phyloP scores from a whole-genome alignment of 805 yeast species.

The Candida endomychidarum region DNA sequence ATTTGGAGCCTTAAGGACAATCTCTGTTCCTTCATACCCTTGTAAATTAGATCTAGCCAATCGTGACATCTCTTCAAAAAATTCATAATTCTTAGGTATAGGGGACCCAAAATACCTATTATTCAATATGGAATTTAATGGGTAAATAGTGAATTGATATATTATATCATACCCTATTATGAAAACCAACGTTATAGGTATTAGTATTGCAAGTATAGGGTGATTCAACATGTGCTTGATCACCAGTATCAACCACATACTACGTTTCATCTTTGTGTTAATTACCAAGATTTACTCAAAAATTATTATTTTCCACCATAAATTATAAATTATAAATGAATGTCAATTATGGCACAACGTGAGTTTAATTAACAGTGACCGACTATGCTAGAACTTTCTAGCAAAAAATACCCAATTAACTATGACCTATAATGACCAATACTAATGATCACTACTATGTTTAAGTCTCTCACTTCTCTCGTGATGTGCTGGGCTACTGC shows the following conservation, averaged over 20 bases:
- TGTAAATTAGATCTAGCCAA: background rate
- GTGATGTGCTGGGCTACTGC: background rate
- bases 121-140: slow-evolving; percentile 3
- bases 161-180: slow-evolving; percentile 33
- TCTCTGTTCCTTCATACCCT: slow-evolving; percentile 3
- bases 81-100: background rate
- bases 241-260: slow-evolving; percentile 3
- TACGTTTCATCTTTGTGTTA: slow-evolving; percentile 2
- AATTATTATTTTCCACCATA: no score
- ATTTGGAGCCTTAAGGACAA: slow-evolving; percentile 7
- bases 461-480: background rate
- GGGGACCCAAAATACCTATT: slow-evolving; percentile 3
- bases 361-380: background rate
- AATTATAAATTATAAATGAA: background rate
- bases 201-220: slow-evolving; percentile 29
- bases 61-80: slow-evolving; percentile 1
- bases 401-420: no score
- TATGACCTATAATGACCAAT: background rate
- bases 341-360: slow-evolving; percentile 4
- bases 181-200: slow-evolving; percentile 33
- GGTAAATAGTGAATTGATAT: slow-evolving; percentile 32
- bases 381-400: slow-evolving; percentile 3
- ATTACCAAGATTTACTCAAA: no score
- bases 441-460: no score
- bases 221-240: slow-evolving; percentile 18